Evolutionary conservation across 2,329 filamentous ascomycete species (phyloP), one percentile per base, ranked within the genome.

Genomic region (Venturia asperata): DNA sequence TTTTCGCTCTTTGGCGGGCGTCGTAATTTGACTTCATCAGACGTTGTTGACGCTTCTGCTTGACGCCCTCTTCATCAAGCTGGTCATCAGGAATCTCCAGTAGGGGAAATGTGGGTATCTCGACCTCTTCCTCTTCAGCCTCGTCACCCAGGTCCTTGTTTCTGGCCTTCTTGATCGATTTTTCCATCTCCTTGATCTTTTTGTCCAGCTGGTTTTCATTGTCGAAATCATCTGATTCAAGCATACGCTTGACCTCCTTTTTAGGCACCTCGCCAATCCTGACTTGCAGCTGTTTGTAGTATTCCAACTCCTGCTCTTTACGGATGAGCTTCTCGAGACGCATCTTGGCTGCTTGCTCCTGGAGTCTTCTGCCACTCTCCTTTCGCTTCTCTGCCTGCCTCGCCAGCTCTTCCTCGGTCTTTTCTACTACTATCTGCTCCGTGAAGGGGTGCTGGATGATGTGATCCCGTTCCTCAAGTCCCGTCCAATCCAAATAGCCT

Each of bases 311-410:
- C 73, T 96, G 87, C 77, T 99, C 94, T 76, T 99, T 99, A 72
- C 90, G 90, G 74, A 97, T 91, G 60, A 99, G 81, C 73, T 96
- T 96, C 69, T 99, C 94, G 0, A 99, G 80, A 9, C 94, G 88
- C 91, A 97, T 96, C 77, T 96, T 97, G 11, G 93, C 93, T 0
- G 94, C 94, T 76, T 99, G 94, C 71, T 97, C 92, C 75, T 99
- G 94, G 34, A 99, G 74, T 58, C 95, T 83, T 68, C 94, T 83
- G 0, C 94, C 94, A 70, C 91, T 94, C 77, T 99, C 94, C 75
- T 95, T 96, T 73, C 96, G 91, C 74, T 93, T 89, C 79, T 99
- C 94, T 13, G 93, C 92, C 68, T 95, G 91, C 49, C 87, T 84
- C 2, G 90, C 91, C 19, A 99, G 83, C 75, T 99, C 94, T 74